Evolutionary conservation across 352 stramenopile species (phyloP).

Genomic region (Globisporangium mamillatum): DNA sequence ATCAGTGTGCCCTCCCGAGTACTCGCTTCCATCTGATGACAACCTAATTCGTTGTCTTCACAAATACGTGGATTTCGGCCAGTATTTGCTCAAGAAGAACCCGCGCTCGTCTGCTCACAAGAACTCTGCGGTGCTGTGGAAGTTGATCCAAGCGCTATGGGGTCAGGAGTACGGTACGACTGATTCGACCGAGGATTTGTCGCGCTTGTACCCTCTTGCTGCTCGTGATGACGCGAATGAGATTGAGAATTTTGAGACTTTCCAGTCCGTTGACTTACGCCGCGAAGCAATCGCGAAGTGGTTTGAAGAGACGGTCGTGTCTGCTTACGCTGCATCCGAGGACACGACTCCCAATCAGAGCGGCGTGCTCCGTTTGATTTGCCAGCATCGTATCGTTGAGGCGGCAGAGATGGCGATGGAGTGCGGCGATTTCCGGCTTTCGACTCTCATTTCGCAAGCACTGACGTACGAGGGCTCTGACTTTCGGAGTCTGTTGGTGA

Average conservation of each 20-base stretch:
- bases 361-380: constrained; percentile 40
- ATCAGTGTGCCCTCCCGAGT: constrained; percentile 31
- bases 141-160: constrained; percentile 70
- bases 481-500: constrained; percentile 47
- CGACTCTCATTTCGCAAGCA: constrained; percentile 64
- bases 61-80: constrained; percentile 52
- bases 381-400: constrained; percentile 55
- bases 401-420: constrained; percentile 59
- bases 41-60: constrained; percentile 55
- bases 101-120: constrained; percentile 20
- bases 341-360: constrained; percentile 22
- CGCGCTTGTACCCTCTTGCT: constrained; percentile 38
- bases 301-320: constrained; percentile 56
- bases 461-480: constrained; percentile 48
- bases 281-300: constrained; percentile 73
- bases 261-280: constrained; percentile 65
- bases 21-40: constrained; percentile 45
- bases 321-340: constrained; percentile 12
- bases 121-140: constrained; percentile 50
- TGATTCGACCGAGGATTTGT: constrained; percentile 21
- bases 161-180: constrained; percentile 62
- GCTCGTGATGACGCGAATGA: constrained; percentile 60
- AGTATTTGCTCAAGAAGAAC: constrained; percentile 23
- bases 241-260: constrained; percentile 61
- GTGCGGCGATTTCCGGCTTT: constrained; percentile 57